Evolutionary conservation across 768 basidiomycete species (phyloP), one percentile per base, ranked within the genome.

Genomic region (Tylopilus plumbeoviolaceoides): DNA sequence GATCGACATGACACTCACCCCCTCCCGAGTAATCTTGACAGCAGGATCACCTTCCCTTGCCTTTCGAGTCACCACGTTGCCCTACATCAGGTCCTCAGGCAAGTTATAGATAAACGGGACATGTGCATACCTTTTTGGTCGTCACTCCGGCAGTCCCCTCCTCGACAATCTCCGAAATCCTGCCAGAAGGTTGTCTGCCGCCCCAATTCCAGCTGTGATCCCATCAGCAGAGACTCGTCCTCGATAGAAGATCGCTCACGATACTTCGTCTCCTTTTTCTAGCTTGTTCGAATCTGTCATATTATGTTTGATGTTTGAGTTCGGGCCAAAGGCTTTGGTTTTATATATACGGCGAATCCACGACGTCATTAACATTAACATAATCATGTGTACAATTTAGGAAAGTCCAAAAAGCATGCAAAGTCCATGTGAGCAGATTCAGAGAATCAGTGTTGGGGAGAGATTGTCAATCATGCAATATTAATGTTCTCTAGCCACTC

Each of bases 31-130:
- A 48, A 80, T 78, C 54, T 75, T 74, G 25, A 79, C 73, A 5
- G 77, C 78, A 1, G 79, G 77, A 63, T 80, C 78, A 11, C 73
- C 79, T 38, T 72, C 49, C 75, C n/a, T n/a, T n/a, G n/a, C n/a
- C n/a, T n/a, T n/a, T n/a, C n/a, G 72, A 4, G 63, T 65, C 39
- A 78, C 70, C 4, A 71, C 73, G 52, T 79, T 78, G 2, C 72
- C 75, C 71, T 75, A n/a, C 25, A 9, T 1, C 31, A 21, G 4
- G 33, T 11, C 35, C 36, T 48, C 31, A 30, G 30, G 30, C 30
- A 1, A 44, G 7, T n/a, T 4, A 10, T 14, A 9, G 33, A n/a
- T 8, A 9, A 0, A 23, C 17, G 31, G 11, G 36, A 41, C 20
- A n/a, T 20, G n/a, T 31, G 14, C 51, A 9, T 23, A 67, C 78